These are phyloP conservation scores for Fusarium scirpi DNA, from an alignment of 2,329 filamentous ascomycete species.

Conservation along the genomic window DNA sequence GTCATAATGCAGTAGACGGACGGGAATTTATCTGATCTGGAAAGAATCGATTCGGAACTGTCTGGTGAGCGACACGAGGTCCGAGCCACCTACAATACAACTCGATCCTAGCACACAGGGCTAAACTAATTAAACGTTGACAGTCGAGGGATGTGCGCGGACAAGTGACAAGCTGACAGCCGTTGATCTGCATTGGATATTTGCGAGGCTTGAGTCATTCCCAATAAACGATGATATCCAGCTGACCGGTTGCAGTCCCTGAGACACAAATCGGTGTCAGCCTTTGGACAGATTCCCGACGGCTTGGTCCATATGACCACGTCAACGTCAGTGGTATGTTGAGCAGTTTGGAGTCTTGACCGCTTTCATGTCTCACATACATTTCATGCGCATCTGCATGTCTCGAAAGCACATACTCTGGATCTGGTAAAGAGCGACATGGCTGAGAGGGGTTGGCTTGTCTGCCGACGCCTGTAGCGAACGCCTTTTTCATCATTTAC, in stretches of 20 bases:
- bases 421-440: slow-evolving; percentile 25
- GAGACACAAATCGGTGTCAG: slow-evolving; percentile 28
- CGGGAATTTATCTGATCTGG: slow-evolving; percentile 20
- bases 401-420: slow-evolving; percentile 13
- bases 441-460: slow-evolving; percentile 8
- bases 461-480: slow-evolving; percentile 22
- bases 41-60: slow-evolving; percentile 8
- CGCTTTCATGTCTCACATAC: slow-evolving; percentile 30
- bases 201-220: slow-evolving; percentile 30
- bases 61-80: slow-evolving; percentile 7
- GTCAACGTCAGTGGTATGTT: slow-evolving; percentile 26
- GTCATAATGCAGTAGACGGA: slow-evolving; percentile 34
- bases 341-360: slow-evolving; percentile 19
- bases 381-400: slow-evolving; percentile 24
- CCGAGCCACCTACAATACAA: slow-evolving; percentile 12
- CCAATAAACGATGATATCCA: slow-evolving; percentile 28
- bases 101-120: background rate
- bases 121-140: slow-evolving; percentile 12
- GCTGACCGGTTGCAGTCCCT: slow-evolving; percentile 37
- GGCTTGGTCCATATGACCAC: slow-evolving; percentile 41
- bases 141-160: slow-evolving; percentile 6
- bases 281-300: slow-evolving; percentile 31
- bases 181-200: slow-evolving; percentile 30
- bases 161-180: slow-evolving; percentile 15
- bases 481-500: slow-evolving; percentile 32